Evolutionary conservation across 768 basidiomycete species (phyloP).

Genomic region (Thelephora aurantiotincta): DNA sequence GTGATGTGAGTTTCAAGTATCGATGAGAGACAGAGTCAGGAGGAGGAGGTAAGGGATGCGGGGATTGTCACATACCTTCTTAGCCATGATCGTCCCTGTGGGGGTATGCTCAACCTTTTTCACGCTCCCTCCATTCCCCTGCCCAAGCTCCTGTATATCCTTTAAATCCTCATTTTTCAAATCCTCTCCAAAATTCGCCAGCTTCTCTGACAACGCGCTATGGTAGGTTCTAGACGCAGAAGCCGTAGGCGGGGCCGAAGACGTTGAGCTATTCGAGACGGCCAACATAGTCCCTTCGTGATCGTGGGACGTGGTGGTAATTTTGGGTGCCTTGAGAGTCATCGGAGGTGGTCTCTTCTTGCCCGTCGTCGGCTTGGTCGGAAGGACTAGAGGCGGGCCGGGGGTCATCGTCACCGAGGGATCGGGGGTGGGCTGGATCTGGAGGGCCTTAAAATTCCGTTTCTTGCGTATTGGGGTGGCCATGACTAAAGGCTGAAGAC

Average conservation of each 20-base stretch:
- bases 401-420: constrained; percentile 22
- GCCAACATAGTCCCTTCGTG: constrained; percentile 31
- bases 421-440: constrained; percentile 36
- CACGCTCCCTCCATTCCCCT: constrained; percentile 95
- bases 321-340: constrained; percentile 62
- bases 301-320: constrained; percentile 22
- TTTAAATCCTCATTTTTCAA: constrained; percentile 82
- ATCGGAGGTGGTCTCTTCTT: constrained; percentile 78
- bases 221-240: constrained; percentile 57
- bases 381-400: constrained; percentile 15
- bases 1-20: constrained; percentile 1
- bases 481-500: no score
- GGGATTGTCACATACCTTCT: constrained; percentile 53
- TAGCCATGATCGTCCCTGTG: constrained; percentile 90
- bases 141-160: constrained; percentile 82
- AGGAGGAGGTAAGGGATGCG: background rate
- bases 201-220: constrained; percentile 64
- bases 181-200: constrained; percentile 74
- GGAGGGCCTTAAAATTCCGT: constrained; percentile 80
- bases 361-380: constrained; percentile 23
- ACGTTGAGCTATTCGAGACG: constrained; percentile 29
- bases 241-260: constrained; percentile 35
- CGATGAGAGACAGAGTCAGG: background rate
- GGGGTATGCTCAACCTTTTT: constrained; percentile 91
- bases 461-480: constrained; percentile 52